Evolutionary conservation across 176 grass and related monocot species (phyloP).

Genomic region (Phragmites australis): DNA sequence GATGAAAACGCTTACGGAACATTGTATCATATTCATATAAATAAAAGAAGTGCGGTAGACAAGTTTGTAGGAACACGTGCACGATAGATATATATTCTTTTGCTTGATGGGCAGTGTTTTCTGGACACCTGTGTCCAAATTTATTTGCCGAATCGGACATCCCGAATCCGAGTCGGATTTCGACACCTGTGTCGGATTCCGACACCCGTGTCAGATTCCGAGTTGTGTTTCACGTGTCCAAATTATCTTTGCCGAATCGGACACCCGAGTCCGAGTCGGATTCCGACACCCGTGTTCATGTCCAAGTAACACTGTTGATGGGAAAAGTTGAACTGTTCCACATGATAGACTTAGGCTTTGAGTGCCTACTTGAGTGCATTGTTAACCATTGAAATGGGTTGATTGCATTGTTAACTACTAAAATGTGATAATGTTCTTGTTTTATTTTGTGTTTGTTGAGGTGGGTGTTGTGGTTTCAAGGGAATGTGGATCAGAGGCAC

Average conservation of each 20-base stretch:
- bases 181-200: no score
- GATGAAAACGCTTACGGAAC: neutral
- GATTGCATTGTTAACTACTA: constrained; percentile 7
- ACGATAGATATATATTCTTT: neutral
- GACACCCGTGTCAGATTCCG: no score
- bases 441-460: constrained; percentile 19
- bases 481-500: neutral
- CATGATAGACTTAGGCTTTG: constrained; percentile 11
- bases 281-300: no score
- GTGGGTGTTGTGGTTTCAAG: constrained; percentile 21
- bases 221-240: no score
- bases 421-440: neutral
- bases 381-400: neutral
- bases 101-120: no score
- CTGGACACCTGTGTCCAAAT: no score
- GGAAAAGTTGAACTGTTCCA: constrained; percentile 17
- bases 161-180: no score
- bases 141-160: no score
- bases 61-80: neutral
- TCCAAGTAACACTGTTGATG: no score
- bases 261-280: no score
- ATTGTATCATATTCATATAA: neutral
- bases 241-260: no score
- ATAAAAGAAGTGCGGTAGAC: neutral
- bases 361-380: neutral